Conservation (phyloP, 495 filamentous ascomycete genomes). For the Talaromyces ruber region DNA sequence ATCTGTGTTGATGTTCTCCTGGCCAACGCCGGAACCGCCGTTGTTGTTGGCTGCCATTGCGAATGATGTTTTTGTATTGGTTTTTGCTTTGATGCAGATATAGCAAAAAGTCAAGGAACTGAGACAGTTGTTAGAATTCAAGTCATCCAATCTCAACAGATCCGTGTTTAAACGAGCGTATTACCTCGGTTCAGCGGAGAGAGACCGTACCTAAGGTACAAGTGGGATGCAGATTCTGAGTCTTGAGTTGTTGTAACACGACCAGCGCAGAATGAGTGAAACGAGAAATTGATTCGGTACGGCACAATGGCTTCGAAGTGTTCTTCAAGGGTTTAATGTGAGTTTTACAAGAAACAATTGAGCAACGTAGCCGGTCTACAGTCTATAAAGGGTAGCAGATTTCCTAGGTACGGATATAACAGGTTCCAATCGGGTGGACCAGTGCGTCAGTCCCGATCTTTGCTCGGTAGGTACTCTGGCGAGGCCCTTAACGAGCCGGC, state of each 20-base stretch:
- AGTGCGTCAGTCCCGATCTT: background rate
- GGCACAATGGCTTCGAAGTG: background rate
- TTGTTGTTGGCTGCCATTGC: slow-evolving; percentile 30
- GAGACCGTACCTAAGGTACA: slow-evolving; percentile 8
- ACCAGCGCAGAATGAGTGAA: background rate
- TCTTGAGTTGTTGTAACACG: background rate
- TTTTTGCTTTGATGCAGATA: background rate
- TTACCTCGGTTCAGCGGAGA: slow-evolving; percentile 26
- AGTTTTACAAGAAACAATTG: background rate
- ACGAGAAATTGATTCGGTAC: background rate
- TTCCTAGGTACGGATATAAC: background rate
- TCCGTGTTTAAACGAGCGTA: slow-evolving; percentile 6
- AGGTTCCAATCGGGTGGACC: background rate
- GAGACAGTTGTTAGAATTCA: slow-evolving; percentile 5
- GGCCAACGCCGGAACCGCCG: slow-evolving; percentile 35
- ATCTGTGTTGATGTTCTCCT: slow-evolving; percentile 85
- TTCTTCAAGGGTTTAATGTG: background rate
- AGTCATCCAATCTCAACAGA: background rate
- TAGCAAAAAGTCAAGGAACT: background rate
- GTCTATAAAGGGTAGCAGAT: background rate
- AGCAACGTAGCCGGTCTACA: background rate
- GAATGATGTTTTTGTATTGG: slow-evolving; percentile 4
- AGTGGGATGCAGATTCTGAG: background rate
- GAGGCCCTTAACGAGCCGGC: background rate
- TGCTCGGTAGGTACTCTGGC: background rate